Conservation (phyloP, 768 basidiomycete genomes). For the Macrolepiota fuliginosa region DNA sequence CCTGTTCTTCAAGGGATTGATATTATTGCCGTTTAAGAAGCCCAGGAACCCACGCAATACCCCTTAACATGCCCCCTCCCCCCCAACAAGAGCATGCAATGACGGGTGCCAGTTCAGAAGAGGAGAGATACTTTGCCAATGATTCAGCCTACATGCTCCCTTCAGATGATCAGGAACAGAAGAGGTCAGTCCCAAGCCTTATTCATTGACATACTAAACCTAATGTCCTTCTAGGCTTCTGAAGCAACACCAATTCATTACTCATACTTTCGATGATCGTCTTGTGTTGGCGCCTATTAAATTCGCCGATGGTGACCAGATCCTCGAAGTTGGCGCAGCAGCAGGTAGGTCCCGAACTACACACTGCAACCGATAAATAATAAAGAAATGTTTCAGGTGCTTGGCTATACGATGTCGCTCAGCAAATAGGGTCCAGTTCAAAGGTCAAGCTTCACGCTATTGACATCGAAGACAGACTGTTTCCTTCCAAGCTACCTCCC, state of each 20-base stretch:
- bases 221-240: conserved; percentile 14
- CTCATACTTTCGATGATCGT: conserved; percentile 12
- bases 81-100: too few species aligned
- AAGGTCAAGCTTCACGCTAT: background rate
- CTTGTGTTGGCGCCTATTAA: conserved; percentile 15
- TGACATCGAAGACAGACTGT: background rate
- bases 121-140: background rate
- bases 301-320: conserved; percentile 12
- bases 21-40: background rate
- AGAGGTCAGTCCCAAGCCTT: background rate
- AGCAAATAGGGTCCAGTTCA: background rate
- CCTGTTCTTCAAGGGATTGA: background rate
- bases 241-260: conserved; percentile 15
- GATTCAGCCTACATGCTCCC: background rate
- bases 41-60: background rate
- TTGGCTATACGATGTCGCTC: conserved; percentile 2
- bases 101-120: background rate
- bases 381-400: background rate
- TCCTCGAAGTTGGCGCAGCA: conserved; percentile 20
- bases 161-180: background rate
- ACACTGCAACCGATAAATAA: background rate
- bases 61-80: background rate
- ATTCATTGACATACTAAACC: background rate
- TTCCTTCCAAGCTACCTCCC: background rate
- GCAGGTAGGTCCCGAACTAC: conserved; percentile 13